Base-by-base conservation (phyloP, 805 yeast genomes). In the Suhomyces sp. region DNA sequence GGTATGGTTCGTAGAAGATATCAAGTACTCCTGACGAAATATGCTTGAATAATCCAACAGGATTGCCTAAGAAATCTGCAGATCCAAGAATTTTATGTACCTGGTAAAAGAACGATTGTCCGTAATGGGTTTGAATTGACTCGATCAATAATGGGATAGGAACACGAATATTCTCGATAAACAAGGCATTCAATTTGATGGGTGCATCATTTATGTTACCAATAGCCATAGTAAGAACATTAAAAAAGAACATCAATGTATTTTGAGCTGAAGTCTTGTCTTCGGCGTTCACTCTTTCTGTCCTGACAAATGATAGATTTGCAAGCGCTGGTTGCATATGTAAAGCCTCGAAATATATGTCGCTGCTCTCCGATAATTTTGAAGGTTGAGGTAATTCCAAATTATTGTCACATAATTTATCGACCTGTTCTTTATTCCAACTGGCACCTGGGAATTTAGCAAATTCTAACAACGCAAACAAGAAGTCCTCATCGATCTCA, bases 131-230 rank as follows among this genome's bases (percentile, higher is more conserved):
- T 58, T 79, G 77, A 20, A 93, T 77, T 29, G 88, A 84, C 53
- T 85, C 86, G 29, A 83, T 53, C 56, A 94, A 76, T 25, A 86
- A 77, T 1, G 91, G 89, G 3, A 87, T 65, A 3, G 97, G 96
- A 0, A 92, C 96, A 53, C 97, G 79, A 10, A 92, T 84, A 64
- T 94, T 94, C 60, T 91, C 97, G 64, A 93, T 79, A 53, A 90
- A 79, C 58, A 96, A 76, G 0, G 98, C 91, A 62, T 93, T 90
- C 65, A 94, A 73, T 61, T 87, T 82, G 43, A 94, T 88, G 1
- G 98, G 98, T 0, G 99, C 99, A 68, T 94, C 97, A 64, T 93
- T 93, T 54, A 96, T 89, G 66, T 93, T 94, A 22, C 98, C 99
- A 56, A 94, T 82, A 0, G 99, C 96, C 97, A 93, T 92, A 0